phyloP scores from a whole-genome alignment of 495 filamentous ascomycete genomes.

The Penicillium bialowiezense region DNA sequence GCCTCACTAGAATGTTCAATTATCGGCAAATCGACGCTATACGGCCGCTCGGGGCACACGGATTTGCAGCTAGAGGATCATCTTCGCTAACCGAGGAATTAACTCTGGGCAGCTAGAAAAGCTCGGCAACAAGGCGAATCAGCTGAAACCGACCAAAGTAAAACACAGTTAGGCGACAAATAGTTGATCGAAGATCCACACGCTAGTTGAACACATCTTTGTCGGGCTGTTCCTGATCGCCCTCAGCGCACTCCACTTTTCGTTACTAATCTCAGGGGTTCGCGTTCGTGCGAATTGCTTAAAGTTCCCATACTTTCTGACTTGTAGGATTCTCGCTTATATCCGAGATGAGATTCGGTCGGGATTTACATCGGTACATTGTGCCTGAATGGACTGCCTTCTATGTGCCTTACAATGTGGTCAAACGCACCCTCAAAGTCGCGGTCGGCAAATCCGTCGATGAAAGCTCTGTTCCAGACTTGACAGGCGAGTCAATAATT shows the following conservation, averaged over 20 bases:
- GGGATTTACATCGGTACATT: conserved; percentile 13
- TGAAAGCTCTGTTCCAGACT: not conserved
- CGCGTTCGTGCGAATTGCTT: not conserved
- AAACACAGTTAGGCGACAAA: not conserved
- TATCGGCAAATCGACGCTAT: too few relatives aligned
- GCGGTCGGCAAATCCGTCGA: not conserved
- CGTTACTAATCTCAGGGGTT: not conserved
- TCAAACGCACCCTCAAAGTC: conserved; percentile 14
- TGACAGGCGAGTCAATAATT: not conserved
- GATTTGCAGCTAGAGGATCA: too few relatives aligned
- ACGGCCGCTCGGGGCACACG: too few relatives aligned
- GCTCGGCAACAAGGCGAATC: not conserved
- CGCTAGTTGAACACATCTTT: not conserved
- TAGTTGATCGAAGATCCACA: not conserved
- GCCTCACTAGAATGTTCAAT: too few relatives aligned
- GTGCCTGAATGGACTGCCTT: conserved; percentile 21
- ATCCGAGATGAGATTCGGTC: conserved; percentile 15
- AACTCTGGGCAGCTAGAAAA: too few relatives aligned
- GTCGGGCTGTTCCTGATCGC: not conserved
- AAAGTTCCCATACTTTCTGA: not conserved
- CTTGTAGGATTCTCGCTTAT: not conserved
- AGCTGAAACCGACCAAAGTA: not conserved
- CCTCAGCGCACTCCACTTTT: not conserved
- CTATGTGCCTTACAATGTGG: conserved; percentile 21
- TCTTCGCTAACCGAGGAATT: too few relatives aligned